Conservation (phyloP, 805 yeast species). For the Cyberlindnera misumaiensis region DNA sequence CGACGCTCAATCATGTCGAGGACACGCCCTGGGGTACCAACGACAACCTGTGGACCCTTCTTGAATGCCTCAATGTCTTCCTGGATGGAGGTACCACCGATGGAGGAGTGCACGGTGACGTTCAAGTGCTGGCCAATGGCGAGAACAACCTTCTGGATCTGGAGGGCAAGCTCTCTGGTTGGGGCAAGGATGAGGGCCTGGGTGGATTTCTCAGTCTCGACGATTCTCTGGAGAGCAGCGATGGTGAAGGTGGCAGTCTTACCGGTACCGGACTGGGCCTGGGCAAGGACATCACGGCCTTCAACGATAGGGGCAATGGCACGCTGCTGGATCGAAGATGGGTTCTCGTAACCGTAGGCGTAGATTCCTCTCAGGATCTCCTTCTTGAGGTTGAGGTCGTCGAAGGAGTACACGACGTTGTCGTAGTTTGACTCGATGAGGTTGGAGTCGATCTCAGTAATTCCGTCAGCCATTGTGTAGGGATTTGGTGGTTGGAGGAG, state of each 20-base stretch:
- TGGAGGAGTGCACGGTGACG: conserved; percentile 90
- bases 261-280: conserved; percentile 99
- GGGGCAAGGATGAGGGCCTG: conserved; percentile 96
- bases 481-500: background rate
- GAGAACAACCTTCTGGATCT: conserved; percentile 89
- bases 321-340: conserved; percentile 96
- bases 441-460: conserved; percentile 73
- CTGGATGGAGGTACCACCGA: conserved; percentile 90
- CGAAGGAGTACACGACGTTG: conserved; percentile 75
- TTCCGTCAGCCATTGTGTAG: conserved; percentile 46
- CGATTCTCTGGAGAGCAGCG: conserved; percentile 68
- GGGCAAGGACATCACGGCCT: conserved; percentile 95
- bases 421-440: conserved; percentile 94
- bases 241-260: conserved; percentile 97
- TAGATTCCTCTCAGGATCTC: conserved; percentile 43
- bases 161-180: conserved; percentile 94
- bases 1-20: conserved; percentile 92
- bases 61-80: conserved; percentile 83
- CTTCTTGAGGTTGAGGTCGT: conserved; percentile 71
- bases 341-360: conserved; percentile 91
- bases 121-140: conserved; percentile 89
- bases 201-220: conserved; percentile 61
- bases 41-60: conserved; percentile 86
- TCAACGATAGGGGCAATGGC: conserved; percentile 93
- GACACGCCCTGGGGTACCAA: conserved; percentile 98